These are phyloP conservation scores for Camellia sinensis DNA, from an alignment of 148 eudicot species.

Conservation along the genomic window DNA sequence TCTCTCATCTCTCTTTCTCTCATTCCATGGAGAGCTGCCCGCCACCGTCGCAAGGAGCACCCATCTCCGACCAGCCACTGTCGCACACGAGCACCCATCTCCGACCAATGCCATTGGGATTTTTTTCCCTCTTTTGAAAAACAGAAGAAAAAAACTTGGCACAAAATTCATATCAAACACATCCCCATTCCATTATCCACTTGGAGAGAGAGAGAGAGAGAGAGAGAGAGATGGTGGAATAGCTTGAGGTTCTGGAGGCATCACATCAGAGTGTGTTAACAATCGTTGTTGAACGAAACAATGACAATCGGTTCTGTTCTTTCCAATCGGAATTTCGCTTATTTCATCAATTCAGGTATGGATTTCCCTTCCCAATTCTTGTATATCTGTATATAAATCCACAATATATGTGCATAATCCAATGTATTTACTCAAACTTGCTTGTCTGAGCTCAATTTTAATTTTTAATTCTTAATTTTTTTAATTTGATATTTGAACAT, in stretches of 20 bases:
- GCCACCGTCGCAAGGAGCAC: too few relatives aligned
- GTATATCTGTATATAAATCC: too few relatives aligned
- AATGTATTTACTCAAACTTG: background rate
- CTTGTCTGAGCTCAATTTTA: background rate
- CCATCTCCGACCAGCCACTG: too few relatives aligned
- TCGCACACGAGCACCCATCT: too few relatives aligned
- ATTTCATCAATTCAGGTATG: conserved; percentile 60
- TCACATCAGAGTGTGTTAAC: background rate
- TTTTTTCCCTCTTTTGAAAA: conserved; percentile 26
- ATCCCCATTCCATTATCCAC: conserved; percentile 12
- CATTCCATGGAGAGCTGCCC: too few relatives aligned
- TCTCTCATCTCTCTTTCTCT: too few relatives aligned
- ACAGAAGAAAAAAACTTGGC: conserved; percentile 13
- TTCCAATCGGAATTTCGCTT: conserved; percentile 56
- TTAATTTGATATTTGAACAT: background rate
- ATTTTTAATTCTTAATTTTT: background rate
- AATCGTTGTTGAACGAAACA: conserved; percentile 5
- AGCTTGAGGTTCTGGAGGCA: background rate
- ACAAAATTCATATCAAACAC: conserved; percentile 7
- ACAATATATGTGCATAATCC: too few relatives aligned
- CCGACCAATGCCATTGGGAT: conserved; percentile 10
- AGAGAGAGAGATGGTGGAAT: conserved; percentile 7
- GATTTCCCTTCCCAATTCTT: background rate
- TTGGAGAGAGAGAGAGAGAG: background rate
- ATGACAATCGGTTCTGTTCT: conserved; percentile 86